Conservation (phyloP, 1,284 basidiomycete species). For the Omphalotus olearius region DNA sequence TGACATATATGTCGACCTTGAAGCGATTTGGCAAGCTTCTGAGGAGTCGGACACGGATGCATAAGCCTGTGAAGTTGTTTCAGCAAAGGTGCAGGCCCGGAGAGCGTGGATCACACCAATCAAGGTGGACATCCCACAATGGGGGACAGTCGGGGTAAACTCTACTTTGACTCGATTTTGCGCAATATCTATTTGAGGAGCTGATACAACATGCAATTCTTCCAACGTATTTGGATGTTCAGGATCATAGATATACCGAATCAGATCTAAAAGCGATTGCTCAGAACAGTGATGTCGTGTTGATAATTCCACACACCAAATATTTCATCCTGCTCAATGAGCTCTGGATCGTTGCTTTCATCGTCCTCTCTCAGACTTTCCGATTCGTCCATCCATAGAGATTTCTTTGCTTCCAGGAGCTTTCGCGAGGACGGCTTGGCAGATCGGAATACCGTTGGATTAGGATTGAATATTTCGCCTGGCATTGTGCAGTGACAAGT, state of each 20-base stretch:
- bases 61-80: conserved; percentile 59
- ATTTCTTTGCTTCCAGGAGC: conserved; percentile 32
- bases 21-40: conserved; percentile 89
- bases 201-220: conserved; percentile 92
- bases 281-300: background rate
- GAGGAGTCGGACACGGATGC: conserved; percentile 87
- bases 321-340: conserved; percentile 68
- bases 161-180: conserved; percentile 79
- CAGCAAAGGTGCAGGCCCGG: background rate
- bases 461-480: conserved; percentile 58
- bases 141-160: conserved; percentile 97
- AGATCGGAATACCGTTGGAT: conserved; percentile 50
- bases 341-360: conserved; percentile 43
- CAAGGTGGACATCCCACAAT: conserved; percentile 96
- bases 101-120: conserved; percentile 53
- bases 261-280: conserved; percentile 59
- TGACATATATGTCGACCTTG: conserved; percentile 93
- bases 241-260: conserved; percentile 92
- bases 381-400: conserved; percentile 49
- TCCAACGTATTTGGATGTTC: conserved; percentile 98
- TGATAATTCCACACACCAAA: conserved; percentile 41
- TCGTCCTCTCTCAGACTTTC: conserved; percentile 32
- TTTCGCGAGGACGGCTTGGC: conserved; percentile 33
- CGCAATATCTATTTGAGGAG: conserved; percentile 77
- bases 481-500: conserved; percentile 29